phyloP scores from a whole-genome alignment of 768 basidiomycete species.

The Boletus speciosus region DNA sequence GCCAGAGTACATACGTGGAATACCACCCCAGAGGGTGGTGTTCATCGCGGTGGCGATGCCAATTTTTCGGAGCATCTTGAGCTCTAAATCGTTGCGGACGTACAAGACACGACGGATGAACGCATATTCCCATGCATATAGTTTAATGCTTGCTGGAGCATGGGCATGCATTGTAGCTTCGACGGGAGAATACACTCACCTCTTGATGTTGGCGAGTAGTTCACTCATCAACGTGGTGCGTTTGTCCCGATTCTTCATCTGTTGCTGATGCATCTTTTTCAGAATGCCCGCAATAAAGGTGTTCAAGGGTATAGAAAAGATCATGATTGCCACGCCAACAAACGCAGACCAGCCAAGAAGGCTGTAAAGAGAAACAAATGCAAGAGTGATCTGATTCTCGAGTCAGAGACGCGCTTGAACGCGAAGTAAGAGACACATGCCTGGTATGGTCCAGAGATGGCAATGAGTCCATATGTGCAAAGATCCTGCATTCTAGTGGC shows the following conservation, averaged over 20 bases:
- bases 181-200: conserved; percentile 34
- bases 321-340: conserved; percentile 85
- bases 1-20: conserved; percentile 42
- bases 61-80: conserved; percentile 80
- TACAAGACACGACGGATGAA: conserved; percentile 77
- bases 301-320: conserved; percentile 75
- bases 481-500: conserved; percentile 76
- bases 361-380: conserved; percentile 86
- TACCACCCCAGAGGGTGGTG: conserved; percentile 61
- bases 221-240: conserved; percentile 89
- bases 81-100: conserved; percentile 78
- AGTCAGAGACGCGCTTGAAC: not conserved
- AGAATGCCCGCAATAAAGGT: conserved; percentile 66
- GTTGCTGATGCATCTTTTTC: conserved; percentile 76
- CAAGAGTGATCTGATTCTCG: conserved; percentile 63
- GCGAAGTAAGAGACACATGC: conserved; percentile 32
- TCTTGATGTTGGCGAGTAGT: conserved; percentile 88
- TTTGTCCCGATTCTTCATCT: conserved; percentile 92
- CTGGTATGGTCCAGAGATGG: conserved; percentile 84
- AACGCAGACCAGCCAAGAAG: conserved; percentile 91
- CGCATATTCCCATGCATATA: conserved; percentile 94
- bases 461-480: conserved; percentile 79
- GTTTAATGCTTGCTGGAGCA: conserved; percentile 63
- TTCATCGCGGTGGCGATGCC: conserved; percentile 70
- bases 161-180: not conserved